Evolutionary conservation across 2,329 filamentous ascomycete species (phyloP), one percentile per base, ranked within the genome.

Genomic region (Trichoderma asperellum): DNA sequence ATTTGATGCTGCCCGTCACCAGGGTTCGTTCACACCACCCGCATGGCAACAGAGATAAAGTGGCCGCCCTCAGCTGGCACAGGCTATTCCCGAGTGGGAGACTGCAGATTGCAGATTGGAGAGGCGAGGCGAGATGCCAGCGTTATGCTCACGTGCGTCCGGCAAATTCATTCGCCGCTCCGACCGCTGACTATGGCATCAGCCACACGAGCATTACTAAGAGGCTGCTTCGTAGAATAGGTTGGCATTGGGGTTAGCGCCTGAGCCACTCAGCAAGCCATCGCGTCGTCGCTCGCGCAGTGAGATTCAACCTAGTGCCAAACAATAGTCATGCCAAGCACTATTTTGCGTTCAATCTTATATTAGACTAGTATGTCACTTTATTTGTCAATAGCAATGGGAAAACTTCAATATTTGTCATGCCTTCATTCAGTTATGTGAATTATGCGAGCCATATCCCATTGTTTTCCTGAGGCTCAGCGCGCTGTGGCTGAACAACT

Each of bases 81-180:
- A 49, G 21, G 11, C 47, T 49, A 49, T 49, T 24, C 47, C 47
- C 47, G 47, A 49, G 47, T 49, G 21, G n/a, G 47, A 49, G n/a
- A 37, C n/a, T 37, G 3, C 24, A 24, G 24, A 24, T 11, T 14
- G 35, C 24, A 37, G 35, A 11, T 12, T 49, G n/a, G 11, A 24
- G 47, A 49, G 43, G 47, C 43, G n/a, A 47, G 16, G 18, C 18
- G 43, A 5, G 4, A 47, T 47, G n/a, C 5, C 37, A 47, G 16
- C 8, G 1, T 47, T 47, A 18, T 47, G 0, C n/a, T 11, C 43
- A 47, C 24, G 27, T 6, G 27, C 34, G 14, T 52, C 40, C 59
- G 59, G 59, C 21, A 49, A 64, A 64, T 64, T 6, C 34, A 55
- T 64, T 29, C 24, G 18, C 61, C 61, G 61, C n/a, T 64, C 61